Conservation (phyloP, 1,284 basidiomycete genomes). For the Cryptococcus depauperatus region DNA sequence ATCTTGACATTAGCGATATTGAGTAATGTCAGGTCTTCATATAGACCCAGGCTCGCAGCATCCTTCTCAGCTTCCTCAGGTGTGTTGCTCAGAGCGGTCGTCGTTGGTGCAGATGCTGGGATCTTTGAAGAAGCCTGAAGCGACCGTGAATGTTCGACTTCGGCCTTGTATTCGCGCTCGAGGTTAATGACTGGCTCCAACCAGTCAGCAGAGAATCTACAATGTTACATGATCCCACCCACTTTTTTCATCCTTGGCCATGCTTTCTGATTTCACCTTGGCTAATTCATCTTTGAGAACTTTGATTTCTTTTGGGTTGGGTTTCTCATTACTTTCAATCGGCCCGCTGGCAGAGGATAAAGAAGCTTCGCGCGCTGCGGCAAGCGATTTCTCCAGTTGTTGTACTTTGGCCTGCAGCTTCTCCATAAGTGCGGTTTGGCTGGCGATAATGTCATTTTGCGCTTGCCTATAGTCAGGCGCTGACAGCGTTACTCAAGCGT, state of each 20-base stretch:
- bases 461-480: constrained; percentile 19
- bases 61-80: constrained; percentile 34
- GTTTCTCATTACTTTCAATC: constrained; percentile 2
- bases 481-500: neutral
- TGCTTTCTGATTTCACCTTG: constrained; percentile 21
- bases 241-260: constrained; percentile 35
- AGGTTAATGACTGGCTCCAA: constrained; percentile 5
- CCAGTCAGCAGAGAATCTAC: neutral
- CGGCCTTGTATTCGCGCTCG: constrained; percentile 36
- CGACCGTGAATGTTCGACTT: constrained; percentile 33
- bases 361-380: constrained; percentile 11
- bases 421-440: constrained; percentile 31
- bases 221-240: constrained; percentile 7
- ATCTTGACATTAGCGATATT: constrained; percentile 34
- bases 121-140: constrained; percentile 19
- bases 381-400: constrained; percentile 28
- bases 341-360: no score
- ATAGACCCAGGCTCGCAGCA: constrained; percentile 29
- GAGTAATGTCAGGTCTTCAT: constrained; percentile 41
- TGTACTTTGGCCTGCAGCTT: constrained; percentile 27
- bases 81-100: constrained; percentile 8
- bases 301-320: constrained; percentile 32
- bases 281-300: constrained; percentile 31
- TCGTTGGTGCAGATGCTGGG: constrained; percentile 6
- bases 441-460: constrained; percentile 38